These are phyloP conservation scores for Chaetoceros tenuissimus DNA, from an alignment of 108 stramenopile species.

Conservation along the genomic window DNA sequence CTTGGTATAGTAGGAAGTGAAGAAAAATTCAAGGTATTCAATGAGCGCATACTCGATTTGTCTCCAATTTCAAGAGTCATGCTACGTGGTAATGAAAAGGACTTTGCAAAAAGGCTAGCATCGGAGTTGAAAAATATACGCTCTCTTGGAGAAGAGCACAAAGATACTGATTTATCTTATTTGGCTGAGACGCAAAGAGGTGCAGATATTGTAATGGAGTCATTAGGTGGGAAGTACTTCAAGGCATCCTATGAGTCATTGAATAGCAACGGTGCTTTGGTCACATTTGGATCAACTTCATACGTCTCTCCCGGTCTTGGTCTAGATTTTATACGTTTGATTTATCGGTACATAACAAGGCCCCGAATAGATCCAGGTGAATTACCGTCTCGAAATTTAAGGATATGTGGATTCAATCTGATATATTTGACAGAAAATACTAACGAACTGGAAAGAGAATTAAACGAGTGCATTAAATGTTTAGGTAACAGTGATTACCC, in stretches of 20 bases:
- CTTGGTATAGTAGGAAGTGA: conserved; percentile 15
- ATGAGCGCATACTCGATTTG: conserved; percentile 11
- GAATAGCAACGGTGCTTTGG: conserved; percentile 16
- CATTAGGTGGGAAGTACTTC: conserved; percentile 23
- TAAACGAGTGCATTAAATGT: conserved; percentile 12
- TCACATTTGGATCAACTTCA: conserved; percentile 22
- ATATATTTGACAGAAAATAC: conserved; percentile 22
- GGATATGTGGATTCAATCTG: conserved; percentile 24
- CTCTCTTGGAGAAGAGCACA: neutral
- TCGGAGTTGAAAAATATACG: neutral
- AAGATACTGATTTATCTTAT: neutral
- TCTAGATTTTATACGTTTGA: conserved; percentile 5
- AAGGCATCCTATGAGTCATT: conserved; percentile 7
- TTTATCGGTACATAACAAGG: conserved; percentile 12
- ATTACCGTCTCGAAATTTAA: conserved; percentile 14
- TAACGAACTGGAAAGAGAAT: conserved; percentile 1
- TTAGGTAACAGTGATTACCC: conserved; percentile 1
- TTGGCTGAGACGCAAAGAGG: conserved; percentile 6
- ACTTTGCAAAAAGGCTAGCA: neutral
- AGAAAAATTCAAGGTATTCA: conserved; percentile 8
- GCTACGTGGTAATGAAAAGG: conserved; percentile 10
- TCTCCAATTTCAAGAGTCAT: conserved; percentile 9
- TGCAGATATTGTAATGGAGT: conserved; percentile 26
- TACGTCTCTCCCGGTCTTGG: conserved; percentile 8
- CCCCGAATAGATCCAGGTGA: conserved; percentile 24